Evolutionary conservation across 1,284 basidiomycete genomes (phyloP), one percentile per base, ranked within the genome.

Genomic region (Athelia psychrophila): DNA sequence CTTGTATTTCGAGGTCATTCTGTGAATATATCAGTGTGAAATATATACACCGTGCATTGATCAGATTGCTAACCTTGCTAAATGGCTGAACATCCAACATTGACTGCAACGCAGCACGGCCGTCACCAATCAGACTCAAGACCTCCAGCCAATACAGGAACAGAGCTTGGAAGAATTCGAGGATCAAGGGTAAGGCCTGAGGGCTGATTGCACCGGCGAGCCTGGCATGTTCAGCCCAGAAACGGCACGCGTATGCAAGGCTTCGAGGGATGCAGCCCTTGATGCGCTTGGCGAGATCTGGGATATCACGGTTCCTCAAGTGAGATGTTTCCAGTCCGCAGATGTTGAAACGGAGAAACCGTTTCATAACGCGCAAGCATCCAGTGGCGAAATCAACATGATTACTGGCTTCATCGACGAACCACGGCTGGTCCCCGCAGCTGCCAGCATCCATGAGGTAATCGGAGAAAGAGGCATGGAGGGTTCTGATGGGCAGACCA

Each of bases 341-440:
- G 15, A 60, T 56, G 50, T 53, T 59, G 44, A 63, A 64, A 44
- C 60, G 52, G 16, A 67, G 56, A 30, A 61, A 51, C n/a, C 47
- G 19, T 3, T 38, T 49, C 53, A 60, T 53, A 3, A 54, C 30
- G 19, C 51, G 22, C 0, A 58, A 23, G 50, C 54, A 56, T 27
- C 16, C 38, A 9, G 20, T 42, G 9, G 38, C n/a, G 38, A 42
- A 42, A 9, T 42, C 38, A 9, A 18, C 8, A n/a, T 22, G 16
- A n/a, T 22, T 5, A 6, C 9, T 6, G 38, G n/a, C n/a, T 9
- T 5, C 8, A 42, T 42, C 38, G n/a, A 42, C n/a, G n/a, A 8
- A 42, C 38, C 38, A 42, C 8, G 16, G 16, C 38, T 18, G 8
- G n/a, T 42, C 38, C 38, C 27, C 27, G 27, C 27, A 30, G 13